Evolutionary conservation across 225 moss, liverwort and hornwort species (phyloP), one percentile per base, ranked within the genome.

Genomic region (Polytrichum commune): DNA sequence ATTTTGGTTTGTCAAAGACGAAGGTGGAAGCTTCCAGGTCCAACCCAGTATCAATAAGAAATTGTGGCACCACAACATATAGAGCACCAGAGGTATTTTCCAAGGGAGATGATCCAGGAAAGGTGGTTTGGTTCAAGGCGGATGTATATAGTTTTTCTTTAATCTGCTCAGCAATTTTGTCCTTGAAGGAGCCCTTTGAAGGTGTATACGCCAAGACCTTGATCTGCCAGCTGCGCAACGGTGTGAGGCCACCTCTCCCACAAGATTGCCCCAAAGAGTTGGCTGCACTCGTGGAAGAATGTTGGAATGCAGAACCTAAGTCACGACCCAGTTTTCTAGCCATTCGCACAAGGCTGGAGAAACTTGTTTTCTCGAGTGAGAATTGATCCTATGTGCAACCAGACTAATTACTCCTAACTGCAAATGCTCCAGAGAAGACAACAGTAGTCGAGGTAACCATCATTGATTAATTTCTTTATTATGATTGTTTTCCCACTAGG

Each of bases 121-220:
- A 38, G 66, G 66, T 66, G 35, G 24, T 19, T 1, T 66, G 66
- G 66, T 66, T 38, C 66, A 66, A 66, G 66, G 66, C 66, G 19
- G 28, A 66, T 66, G 66, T 38, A 5, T 66, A 32, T 23, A 66
- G 66, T 32, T 66, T 66, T 38, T 35, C 30, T 32, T 18, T 20
- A 2, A 32, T 46, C n/a, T 66, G 66, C n/a, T 32, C 35, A 19
- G 32, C 30, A 20, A 20, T 66, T 29, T 38, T 66, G 66, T 32
- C 30, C 35, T 38, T 66, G 35, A 23, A 66, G 66, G 35, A 32
- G 6, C 63, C 63, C 63, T 63, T 63, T 1, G 27, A 63, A 63
- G 30, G 13, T 38, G 19, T 38, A 7, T n/a, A n/a, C n/a, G 7
- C 7, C 19, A 8, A 13, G 1, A 63, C 16, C 28, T 28, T 22